Evolutionary conservation across 495 filamentous ascomycete genomes (phyloP), one percentile per base, ranked within the genome.

Genomic region (Lophium mytilinum): DNA sequence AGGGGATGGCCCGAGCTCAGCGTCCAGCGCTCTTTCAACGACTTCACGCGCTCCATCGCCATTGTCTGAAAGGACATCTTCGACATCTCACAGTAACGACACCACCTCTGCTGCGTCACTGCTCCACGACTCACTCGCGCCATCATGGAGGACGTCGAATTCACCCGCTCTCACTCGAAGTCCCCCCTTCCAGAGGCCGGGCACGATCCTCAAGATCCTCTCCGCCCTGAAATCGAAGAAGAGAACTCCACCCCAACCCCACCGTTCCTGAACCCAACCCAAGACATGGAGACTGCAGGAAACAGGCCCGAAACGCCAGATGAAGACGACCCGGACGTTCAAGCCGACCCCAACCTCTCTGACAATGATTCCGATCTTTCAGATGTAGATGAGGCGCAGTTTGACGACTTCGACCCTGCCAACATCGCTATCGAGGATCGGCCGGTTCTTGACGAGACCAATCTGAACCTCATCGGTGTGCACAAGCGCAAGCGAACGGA

Each of bases 371-470:
- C 64, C 35, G 70, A 58, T 19, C 67, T 73, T n/a, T 96, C 91
- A 9, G 93, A 98, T 69, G 85, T 98, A 63, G 94, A 97, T 70
- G 93, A 97, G 68, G 86, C 86, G 45, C 85, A 94, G 68, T 96
- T 99, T 71, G 85, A 87, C 45, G 83, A 95, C 62, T 96, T 95
- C 71, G 89, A 96, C 65, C 87, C 86, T 0, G 80, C 78, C 53
- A 82, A 83, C 34, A 81, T 90, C 46, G 82, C 82, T 37, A 78
- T 91, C 63, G 86, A 92, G 51, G 88, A 91, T 58, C 81, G 84
- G 35, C 84, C 85, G 33, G 85, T 87, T 15, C 88, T 97, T 56
- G 94, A 97, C 64, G 89, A 94, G 60, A 87, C 88, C 49, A 89
- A 89, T 37, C 78, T 93, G 53, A 75, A 73, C 49, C 69, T 94